Evolutionary conservation across 257 asterid genomes (phyloP).

Genomic region (Thymus mandschuricus): DNA sequence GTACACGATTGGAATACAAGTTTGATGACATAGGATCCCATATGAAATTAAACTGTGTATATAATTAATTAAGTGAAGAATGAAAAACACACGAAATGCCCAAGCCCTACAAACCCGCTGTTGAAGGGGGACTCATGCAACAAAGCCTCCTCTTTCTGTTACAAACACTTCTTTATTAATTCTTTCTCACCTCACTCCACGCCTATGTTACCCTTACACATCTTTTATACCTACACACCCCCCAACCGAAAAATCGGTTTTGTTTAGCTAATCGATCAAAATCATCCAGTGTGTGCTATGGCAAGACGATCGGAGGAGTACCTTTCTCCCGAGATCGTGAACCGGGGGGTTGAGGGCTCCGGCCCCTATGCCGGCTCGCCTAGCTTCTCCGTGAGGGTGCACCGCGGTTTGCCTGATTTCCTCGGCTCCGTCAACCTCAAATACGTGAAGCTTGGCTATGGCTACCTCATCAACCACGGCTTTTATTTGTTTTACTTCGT

Average conservation of each 20-base stretch:
- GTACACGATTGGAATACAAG: no score
- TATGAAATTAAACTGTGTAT: no score
- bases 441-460: slow-evolving; percentile 62
- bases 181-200: neutral
- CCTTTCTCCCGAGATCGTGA: slow-evolving; percentile 56
- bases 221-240: neutral
- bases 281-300: slow-evolving; percentile 28
- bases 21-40: no score
- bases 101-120: no score
- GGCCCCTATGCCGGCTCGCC: slow-evolving; percentile 61
- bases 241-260: neutral
- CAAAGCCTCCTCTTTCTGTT: slow-evolving; percentile 35
- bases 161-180: slow-evolving; percentile 14
- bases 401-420: slow-evolving; percentile 65
- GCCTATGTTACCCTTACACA: neutral
- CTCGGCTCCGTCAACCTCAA: slow-evolving; percentile 59
- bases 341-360: slow-evolving; percentile 48
- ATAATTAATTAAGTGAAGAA: no score
- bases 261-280: neutral
- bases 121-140: slow-evolving; percentile 37
- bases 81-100: neutral
- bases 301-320: slow-evolving; percentile 47
- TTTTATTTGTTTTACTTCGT: slow-evolving; percentile 28
- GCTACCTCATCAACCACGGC: slow-evolving; percentile 55
- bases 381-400: slow-evolving; percentile 49